Conservation (phyloP, 257 asterid species). For the Craterostigma plantagineum region DNA sequence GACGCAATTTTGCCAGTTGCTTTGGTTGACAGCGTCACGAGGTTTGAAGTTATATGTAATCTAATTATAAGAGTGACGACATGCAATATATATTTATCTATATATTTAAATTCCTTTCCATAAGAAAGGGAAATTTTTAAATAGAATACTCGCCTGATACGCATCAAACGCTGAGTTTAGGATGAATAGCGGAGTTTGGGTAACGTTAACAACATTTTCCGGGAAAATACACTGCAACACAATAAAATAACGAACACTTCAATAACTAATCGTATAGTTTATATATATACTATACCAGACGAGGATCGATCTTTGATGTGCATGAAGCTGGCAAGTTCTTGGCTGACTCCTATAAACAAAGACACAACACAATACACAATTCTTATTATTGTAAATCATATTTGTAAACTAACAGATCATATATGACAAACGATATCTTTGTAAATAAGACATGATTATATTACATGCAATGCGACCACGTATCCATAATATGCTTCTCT, state of each 20-base stretch:
- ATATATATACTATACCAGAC: not conserved
- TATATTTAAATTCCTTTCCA: not conserved
- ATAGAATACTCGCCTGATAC: not conserved
- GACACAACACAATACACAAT: not conserved
- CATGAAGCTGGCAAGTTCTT: constrained; percentile 1
- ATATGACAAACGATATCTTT: too few relatives aligned
- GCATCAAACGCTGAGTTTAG: constrained; percentile 1
- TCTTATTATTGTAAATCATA: not conserved
- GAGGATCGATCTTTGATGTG: constrained; percentile 1
- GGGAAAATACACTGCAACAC: constrained; percentile 2
- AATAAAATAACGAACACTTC: not conserved
- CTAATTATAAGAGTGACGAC: not conserved
- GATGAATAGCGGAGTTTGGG: not conserved
- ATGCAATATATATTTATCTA: not conserved
- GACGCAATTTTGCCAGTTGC: not conserved
- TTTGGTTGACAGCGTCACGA: not conserved
- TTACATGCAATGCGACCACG: constrained; percentile 1
- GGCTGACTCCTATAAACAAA: not conserved
- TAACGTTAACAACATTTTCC: not conserved
- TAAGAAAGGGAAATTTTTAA: not conserved
- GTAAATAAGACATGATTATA: not conserved
- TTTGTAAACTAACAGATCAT: not conserved
- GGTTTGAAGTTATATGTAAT: not conserved
- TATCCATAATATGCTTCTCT: not conserved
- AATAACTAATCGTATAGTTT: not conserved